Conservation (phyloP, 2,329 filamentous ascomycete genomes). For the Hymenoscyphus fraxineus region DNA sequence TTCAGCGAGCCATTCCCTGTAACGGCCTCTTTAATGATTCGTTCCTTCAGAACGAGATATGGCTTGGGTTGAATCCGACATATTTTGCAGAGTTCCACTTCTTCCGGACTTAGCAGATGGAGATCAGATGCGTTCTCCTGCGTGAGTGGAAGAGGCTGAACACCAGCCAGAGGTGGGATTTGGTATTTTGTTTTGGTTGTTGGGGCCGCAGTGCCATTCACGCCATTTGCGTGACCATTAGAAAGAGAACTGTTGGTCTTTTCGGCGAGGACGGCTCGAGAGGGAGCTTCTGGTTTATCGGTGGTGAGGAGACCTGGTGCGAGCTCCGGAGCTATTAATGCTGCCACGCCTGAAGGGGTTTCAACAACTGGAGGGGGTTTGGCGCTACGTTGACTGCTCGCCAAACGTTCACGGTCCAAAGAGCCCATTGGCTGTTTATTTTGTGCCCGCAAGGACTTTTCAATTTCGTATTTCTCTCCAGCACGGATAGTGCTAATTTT, state of each 20-base stretch:
- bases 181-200: slow-evolving; percentile 49
- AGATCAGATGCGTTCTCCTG: slow-evolving; percentile 67
- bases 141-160: slow-evolving; percentile 42
- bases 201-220: slow-evolving; percentile 38
- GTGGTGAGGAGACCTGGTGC: slow-evolving; percentile 50
- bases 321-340: slow-evolving; percentile 75
- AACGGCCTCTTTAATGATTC: slow-evolving; percentile 83
- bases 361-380: slow-evolving; percentile 62
- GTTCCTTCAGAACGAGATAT: slow-evolving; percentile 91
- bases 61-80: slow-evolving; percentile 88
- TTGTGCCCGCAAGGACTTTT: slow-evolving; percentile 75
- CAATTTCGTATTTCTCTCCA: slow-evolving; percentile 88
- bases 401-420: slow-evolving; percentile 77
- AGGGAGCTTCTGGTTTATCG: slow-evolving; percentile 10
- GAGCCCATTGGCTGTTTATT: slow-evolving; percentile 69
- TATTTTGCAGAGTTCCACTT: slow-evolving; percentile 79
- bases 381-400: slow-evolving; percentile 65
- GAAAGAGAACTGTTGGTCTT: slow-evolving; percentile 45
- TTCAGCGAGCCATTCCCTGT: slow-evolving; percentile 85
- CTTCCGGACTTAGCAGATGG: slow-evolving; percentile 80
- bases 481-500: slow-evolving; percentile 79
- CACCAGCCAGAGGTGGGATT: slow-evolving; percentile 43
- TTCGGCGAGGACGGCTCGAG: slow-evolving; percentile 11
- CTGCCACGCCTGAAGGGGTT: slow-evolving; percentile 68
- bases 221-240: slow-evolving; percentile 52